Conservation (phyloP, 1,139 yeast genomes). For the Protomyces macrosporus region DNA sequence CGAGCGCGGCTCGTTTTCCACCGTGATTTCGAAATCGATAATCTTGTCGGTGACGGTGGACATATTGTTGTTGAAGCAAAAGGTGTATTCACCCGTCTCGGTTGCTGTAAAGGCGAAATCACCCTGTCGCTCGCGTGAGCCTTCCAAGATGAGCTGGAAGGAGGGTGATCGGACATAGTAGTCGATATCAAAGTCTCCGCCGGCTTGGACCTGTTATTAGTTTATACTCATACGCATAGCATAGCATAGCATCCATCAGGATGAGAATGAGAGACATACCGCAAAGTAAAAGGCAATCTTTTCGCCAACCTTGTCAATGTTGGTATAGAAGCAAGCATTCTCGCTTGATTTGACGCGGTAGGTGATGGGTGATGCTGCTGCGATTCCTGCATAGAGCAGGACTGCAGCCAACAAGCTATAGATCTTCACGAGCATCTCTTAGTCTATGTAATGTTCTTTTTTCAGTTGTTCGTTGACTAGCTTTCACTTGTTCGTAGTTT, state of each 20-base stretch:
- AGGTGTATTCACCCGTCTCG: constrained; percentile 75
- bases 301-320: constrained; percentile 60
- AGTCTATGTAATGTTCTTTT: too few species aligned
- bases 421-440: too few species aligned
- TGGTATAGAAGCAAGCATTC: constrained; percentile 68
- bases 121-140: constrained; percentile 72
- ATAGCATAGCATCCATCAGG: not conserved
- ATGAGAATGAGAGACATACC: constrained; percentile 38
- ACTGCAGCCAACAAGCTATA: not conserved
- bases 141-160: constrained; percentile 53
- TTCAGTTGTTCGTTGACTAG: too few species aligned
- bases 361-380: constrained; percentile 15
- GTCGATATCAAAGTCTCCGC: constrained; percentile 82
- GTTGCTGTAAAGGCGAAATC: constrained; percentile 73
- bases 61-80: constrained; percentile 85
- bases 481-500: too few species aligned
- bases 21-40: constrained; percentile 76
- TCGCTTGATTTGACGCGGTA: constrained; percentile 63
- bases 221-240: not conserved
- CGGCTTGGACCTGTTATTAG: constrained; percentile 54
- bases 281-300: constrained; percentile 80
- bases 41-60: constrained; percentile 82
- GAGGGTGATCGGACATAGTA: constrained; percentile 68
- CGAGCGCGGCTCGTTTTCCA: constrained; percentile 46
- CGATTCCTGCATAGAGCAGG: not conserved